Conservation (phyloP, 257 asterid genomes). For the Ajuga chamaepitys region DNA sequence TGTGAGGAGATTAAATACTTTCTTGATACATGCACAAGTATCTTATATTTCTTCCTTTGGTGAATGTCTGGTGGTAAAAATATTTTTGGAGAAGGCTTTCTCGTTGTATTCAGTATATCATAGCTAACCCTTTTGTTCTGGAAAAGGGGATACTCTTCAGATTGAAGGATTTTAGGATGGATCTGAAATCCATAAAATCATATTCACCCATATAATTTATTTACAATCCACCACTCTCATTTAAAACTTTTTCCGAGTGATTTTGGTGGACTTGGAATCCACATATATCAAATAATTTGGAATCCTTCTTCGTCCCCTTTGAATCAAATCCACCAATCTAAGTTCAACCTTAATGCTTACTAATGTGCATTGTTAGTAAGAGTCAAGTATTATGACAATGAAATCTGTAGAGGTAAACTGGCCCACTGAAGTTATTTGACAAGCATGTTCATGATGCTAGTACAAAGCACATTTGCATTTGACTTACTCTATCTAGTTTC, state of each 20-base stretch:
- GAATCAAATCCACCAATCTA: background rate
- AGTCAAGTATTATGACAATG: background rate
- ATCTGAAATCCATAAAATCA: too few species aligned
- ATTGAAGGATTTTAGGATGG: too few species aligned
- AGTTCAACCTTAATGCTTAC: background rate
- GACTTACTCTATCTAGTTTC: background rate
- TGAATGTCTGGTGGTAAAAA: too few species aligned
- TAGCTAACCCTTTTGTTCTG: too few species aligned
- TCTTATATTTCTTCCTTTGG: too few species aligned
- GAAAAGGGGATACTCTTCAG: too few species aligned
- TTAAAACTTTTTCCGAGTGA: background rate
- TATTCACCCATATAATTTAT: too few species aligned
- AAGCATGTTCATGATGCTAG: background rate
- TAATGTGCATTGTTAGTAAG: background rate
- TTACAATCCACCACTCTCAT: background rate
- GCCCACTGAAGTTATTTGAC: background rate
- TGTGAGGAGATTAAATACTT: too few species aligned
- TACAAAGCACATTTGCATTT: background rate
- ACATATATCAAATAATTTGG: background rate
- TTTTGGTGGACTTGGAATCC: background rate
- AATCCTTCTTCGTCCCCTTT: background rate
- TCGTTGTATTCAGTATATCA: too few species aligned
- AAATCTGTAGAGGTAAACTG: background rate
- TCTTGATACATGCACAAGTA: too few species aligned
- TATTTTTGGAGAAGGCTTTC: too few species aligned